A percentile compares a stretch with the other conserved stretches of the same genome.
These are phyloP conservation scores for Aspergillus leporis DNA, from an alignment of 495 filamentous ascomycete genomes.

Conservation along the genomic window DNA sequence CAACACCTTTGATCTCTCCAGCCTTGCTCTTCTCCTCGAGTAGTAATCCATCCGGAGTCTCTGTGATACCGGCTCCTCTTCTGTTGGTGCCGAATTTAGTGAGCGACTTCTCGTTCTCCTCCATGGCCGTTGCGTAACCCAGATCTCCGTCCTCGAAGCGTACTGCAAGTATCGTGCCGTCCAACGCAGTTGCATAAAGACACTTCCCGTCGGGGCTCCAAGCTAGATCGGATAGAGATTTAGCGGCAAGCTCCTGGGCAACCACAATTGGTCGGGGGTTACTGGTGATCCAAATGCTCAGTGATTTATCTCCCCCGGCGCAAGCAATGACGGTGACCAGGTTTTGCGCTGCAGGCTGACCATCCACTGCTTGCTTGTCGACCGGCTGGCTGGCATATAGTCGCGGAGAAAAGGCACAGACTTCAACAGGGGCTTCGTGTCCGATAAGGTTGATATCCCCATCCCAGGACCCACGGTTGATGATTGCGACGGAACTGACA, in stretches of 20 bases:
- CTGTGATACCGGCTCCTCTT: conserved; percentile 82
- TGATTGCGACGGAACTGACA: conserved; percentile 94
- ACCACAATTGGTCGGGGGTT: conserved; percentile 88
- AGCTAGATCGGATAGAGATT: conserved; percentile 89
- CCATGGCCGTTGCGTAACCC: conserved; percentile 68
- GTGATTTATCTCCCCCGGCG: conserved; percentile 91
- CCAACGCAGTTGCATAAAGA: conserved; percentile 80
- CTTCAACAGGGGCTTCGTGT: conserved; percentile 94
- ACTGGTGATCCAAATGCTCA: conserved; percentile 97
- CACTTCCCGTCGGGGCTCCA: conserved; percentile 93
- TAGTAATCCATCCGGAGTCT: conserved; percentile 81
- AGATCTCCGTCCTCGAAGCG: conserved; percentile 72
- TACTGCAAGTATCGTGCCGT: conserved; percentile 80
- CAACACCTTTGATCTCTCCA: conserved; percentile 81
- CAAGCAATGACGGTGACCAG: conserved; percentile 96
- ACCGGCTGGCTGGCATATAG: conserved; percentile 75
- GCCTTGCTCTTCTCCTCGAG: conserved; percentile 91
- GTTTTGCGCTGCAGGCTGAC: conserved; percentile 33
- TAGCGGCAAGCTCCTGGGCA: conserved; percentile 79
- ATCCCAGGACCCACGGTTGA: conserved; percentile 90
- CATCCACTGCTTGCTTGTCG: conserved; percentile 43
- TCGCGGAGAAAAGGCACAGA: conserved; percentile 93
- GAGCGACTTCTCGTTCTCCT: conserved; percentile 89
- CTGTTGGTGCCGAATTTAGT: conserved; percentile 89
- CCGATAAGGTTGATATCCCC: conserved; percentile 96